Evolutionary conservation across 1,284 basidiomycete species (phyloP), one percentile per base, ranked within the genome.

Genomic region (Mycosarcoma mackinlayi): DNA sequence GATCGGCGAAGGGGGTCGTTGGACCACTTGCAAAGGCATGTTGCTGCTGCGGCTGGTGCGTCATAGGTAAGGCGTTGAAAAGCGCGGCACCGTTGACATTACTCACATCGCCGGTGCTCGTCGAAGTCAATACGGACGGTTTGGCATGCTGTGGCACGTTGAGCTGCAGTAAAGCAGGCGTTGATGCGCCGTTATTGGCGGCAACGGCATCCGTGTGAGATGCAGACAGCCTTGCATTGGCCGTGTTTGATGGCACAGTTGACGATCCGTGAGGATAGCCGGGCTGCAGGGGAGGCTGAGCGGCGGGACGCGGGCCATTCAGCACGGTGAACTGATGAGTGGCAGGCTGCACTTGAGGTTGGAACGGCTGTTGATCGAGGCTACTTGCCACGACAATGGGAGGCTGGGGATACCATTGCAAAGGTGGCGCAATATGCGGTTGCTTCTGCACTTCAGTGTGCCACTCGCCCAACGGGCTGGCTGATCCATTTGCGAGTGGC

Each of bases 401-500:
- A 9, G 41, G 19, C n/a, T 41, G n/a, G n/a, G n/a, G 45, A 16
- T 34, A 34, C 46, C 44, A 39, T 28, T 49, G 54, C 31, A 38
- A 23, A 2, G 46, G 38, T 24, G 39, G 38, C 3, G 34, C 30
- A 14, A 11, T 25, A 6, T 35, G 39, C 21, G 28, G 33, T 25
- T 31, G 25, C 30, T 47, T 25, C 27, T 42, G 44, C 37, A 13
- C 18, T 7, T 41, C 31, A 6, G 19, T 27, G 6, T 19, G 38
- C 54, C 50, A 61, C 19, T 54, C 58, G n/a, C 10, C 33, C 16
- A 42, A 9, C 1, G 51, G 51, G 30, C 58, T 61, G 8, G 30
- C 27, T 11, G 50, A 55, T 24, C 44, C 14, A 6, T n/a, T 37
- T 8, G 48, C 28, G 7, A 38, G 37, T 16, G 30, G 52, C 34